Base-by-base conservation (phyloP, 108 stramenopile genomes). In the Phaeodactylum tricornutum region DNA sequence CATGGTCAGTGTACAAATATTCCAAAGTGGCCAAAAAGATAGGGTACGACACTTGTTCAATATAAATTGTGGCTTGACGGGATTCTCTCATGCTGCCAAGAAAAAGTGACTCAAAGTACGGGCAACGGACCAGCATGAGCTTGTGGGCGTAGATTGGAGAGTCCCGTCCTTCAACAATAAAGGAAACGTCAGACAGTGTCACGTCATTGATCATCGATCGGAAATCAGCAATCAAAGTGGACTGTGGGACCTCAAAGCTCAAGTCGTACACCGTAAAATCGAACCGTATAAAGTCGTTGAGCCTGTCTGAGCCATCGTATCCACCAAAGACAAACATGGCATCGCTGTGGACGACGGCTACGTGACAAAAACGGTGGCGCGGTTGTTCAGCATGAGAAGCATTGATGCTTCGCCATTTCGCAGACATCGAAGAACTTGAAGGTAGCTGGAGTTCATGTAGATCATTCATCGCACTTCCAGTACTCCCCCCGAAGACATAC, bases 391-490 rank as follows among this genome's bases (percentile, higher is more conserved):
- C 19, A 9, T 40, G 39, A 7, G 49, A 40, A 6, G 47, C 54
- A 19, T 64, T 61, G 14, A 68, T 45, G 1, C 50, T 40, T 1
- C 73, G 58, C 71, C 72, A 73, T 29, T 61, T 59, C 7, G 67
- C 69, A 6, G 61, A 34, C 0, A 51, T 24, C 0, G 61, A 52
- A 4, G 54, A 56, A 34, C 69, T 70, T 3, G 54, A 15, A 0
- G 74, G 64, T 8, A 96, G 62, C 12, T 79, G 69, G 21, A 98
- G 55, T 56, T 96, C 92, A 57, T 92, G 80, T 40, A 98, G 72
- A 63, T 96, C 95, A 67, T 94, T 94, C 93, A 96, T 92, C 6
- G 95, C 93, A 35, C 62, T 68, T 19, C 97, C 97, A 29, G 87
- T 95, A 1, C 84, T 87, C 1, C 97, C 97, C 21, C 83, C 87